These are phyloP conservation scores for Puccinia triticina DNA, from an alignment of 1,284 basidiomycete species.

Conservation along the genomic window DNA sequence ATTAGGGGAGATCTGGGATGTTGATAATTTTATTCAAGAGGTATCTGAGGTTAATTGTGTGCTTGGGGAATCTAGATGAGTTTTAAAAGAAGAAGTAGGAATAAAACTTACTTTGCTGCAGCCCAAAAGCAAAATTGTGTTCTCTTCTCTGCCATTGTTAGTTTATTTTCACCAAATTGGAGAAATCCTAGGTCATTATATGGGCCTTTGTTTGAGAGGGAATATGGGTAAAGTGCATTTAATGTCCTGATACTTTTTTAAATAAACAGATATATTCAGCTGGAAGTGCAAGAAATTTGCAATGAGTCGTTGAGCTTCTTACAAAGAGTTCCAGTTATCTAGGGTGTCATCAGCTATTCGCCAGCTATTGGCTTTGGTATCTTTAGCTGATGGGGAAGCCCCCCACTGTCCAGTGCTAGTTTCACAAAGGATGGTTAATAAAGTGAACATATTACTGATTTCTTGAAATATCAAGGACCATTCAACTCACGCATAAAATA, in stretches of 20 bases:
- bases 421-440: background rate
- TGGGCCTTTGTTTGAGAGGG: slow-evolving; percentile 4
- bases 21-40: background rate
- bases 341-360: slow-evolving; percentile 23
- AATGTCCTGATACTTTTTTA: slow-evolving; percentile 22
- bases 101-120: slow-evolving; percentile 43
- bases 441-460: background rate
- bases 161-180: background rate
- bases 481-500: slow-evolving; percentile 34
- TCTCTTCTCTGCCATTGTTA: background rate
- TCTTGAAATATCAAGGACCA: no score
- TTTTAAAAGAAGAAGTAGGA: background rate
- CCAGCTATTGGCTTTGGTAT: slow-evolving; percentile 26
- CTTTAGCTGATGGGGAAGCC: background rate
- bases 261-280: background rate
- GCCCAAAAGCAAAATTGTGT: slow-evolving; percentile 34
- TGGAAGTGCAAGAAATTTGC: background rate
- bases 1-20: slow-evolving; percentile 45
- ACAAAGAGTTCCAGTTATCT: slow-evolving; percentile 42
- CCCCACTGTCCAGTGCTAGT: slow-evolving; percentile 48
- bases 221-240: slow-evolving; percentile 27
- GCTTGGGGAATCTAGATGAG: background rate
- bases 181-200: slow-evolving; percentile 46
- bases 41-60: background rate
- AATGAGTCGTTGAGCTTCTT: background rate